Conservation (phyloP, 1,284 basidiomycete species). For the Malassezia restricta region DNA sequence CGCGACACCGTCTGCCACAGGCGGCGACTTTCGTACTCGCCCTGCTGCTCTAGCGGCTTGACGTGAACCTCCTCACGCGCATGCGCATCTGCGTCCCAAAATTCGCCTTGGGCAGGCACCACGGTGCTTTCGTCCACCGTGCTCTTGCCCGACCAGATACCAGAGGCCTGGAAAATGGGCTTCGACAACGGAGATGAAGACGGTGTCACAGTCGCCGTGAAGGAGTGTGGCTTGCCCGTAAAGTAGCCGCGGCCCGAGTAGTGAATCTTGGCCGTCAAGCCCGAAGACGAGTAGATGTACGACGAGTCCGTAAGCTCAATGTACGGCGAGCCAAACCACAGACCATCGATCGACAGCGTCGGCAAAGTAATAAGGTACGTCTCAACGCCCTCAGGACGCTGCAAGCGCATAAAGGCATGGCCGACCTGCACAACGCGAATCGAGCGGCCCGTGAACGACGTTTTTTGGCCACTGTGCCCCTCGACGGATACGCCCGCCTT, state of each 20-base stretch:
- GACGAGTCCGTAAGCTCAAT: constrained; percentile 77
- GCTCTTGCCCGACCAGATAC: constrained; percentile 70
- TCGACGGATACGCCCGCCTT: constrained; percentile 65
- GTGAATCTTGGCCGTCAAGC: constrained; percentile 56
- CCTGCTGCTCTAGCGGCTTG: constrained; percentile 55
- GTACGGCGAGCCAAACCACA: constrained; percentile 55
- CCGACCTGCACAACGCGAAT: constrained; percentile 92
- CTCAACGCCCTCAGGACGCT: constrained; percentile 51
- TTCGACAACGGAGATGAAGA: constrained; percentile 44
- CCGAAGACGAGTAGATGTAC: constrained; percentile 69
- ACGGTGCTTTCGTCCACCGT: constrained; percentile 46
- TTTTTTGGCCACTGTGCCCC: constrained; percentile 94
- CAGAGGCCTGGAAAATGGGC: constrained; percentile 60
- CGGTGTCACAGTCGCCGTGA: constrained; percentile 64
- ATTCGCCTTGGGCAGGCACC: constrained; percentile 46
- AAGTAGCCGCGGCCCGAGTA: constrained; percentile 93
- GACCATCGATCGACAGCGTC: constrained; percentile 45
- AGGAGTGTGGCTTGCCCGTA: constrained; percentile 78
- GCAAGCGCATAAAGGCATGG: constrained; percentile 70
- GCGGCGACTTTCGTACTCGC: constrained; percentile 71
- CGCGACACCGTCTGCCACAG: constrained; percentile 79
- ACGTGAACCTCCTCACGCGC: constrained; percentile 62
- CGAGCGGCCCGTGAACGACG: constrained; percentile 56
- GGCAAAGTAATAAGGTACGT: constrained; percentile 82
- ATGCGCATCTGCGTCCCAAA: constrained; percentile 50